phyloP scores from a whole-genome alignment of 2,329 filamentous ascomycete genomes.

The Lecanicillium sp. region DNA sequence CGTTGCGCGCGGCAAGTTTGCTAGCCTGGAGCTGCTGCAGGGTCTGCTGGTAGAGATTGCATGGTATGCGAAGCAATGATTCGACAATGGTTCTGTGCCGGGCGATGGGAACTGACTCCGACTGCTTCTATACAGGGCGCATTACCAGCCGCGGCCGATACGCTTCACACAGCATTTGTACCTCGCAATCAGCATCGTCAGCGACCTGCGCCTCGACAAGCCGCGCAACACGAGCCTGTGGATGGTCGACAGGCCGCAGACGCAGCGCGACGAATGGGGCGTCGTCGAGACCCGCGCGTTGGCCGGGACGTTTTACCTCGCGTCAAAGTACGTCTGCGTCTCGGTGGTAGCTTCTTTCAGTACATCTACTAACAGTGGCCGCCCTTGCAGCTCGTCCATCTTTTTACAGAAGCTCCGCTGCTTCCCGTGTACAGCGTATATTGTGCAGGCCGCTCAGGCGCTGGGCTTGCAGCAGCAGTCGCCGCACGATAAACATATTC shows the following conservation, averaged over 20 bases:
- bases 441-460: constrained; percentile 21
- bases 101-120: constrained; percentile 6
- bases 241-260: constrained; percentile 20
- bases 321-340: constrained; percentile 22
- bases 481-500: constrained; percentile 24
- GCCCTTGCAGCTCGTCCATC: constrained; percentile 22
- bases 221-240: constrained; percentile 24
- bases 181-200: constrained; percentile 26
- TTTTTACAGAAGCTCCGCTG: constrained; percentile 26
- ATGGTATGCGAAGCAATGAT: constrained; percentile 20
- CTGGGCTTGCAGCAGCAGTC: constrained; percentile 15
- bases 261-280: constrained; percentile 16
- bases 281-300: constrained; percentile 26
- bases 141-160: constrained; percentile 25
- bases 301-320: constrained; percentile 27
- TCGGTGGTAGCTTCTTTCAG: not conserved
- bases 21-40: constrained; percentile 25
- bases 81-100: not conserved
- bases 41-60: constrained; percentile 26
- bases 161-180: constrained; percentile 26
- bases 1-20: constrained; percentile 22
- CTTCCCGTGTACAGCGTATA: constrained; percentile 23
- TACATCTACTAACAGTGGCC: not conserved
- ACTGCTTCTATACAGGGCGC: constrained; percentile 21
- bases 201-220: constrained; percentile 26